Percentiles rank a stretch among this genome's conserved stretches.
Evolutionary conservation across 345 rosid species (phyloP).

Genomic region (Toxicodendron radicans): DNA sequence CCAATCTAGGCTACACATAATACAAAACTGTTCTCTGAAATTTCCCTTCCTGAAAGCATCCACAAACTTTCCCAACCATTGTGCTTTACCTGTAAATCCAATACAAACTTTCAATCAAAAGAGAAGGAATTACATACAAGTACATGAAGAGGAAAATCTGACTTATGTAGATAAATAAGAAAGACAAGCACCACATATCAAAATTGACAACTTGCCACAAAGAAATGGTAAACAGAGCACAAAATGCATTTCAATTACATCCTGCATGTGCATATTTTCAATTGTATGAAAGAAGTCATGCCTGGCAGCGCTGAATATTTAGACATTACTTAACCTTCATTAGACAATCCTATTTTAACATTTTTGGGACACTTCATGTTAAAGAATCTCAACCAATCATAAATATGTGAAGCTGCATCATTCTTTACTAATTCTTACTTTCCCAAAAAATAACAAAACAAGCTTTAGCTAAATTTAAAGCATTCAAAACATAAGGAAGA

Average conservation of each 20-base stretch:
- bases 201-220: background rate
- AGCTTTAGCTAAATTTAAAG: background rate
- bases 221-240: background rate
- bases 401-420: background rate
- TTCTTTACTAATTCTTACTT: background rate
- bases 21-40: slow-evolving; percentile 38
- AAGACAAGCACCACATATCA: background rate
- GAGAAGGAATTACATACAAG: background rate
- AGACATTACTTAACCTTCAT: background rate
- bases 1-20: slow-evolving; percentile 17
- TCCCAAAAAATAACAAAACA: background rate
- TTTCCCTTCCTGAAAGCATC: slow-evolving; percentile 24
- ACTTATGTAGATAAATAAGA: background rate
- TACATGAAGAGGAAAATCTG: background rate
- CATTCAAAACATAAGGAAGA: background rate
- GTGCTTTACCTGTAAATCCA: slow-evolving; percentile 31
- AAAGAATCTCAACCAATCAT: background rate
- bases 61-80: slow-evolving; percentile 11
- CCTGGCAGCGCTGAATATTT: background rate
- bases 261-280: background rate
- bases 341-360: background rate
- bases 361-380: background rate
- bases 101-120: slow-evolving; percentile 5
- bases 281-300: background rate
- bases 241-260: background rate